phyloP scores from a whole-genome alignment of 495 filamentous ascomycete genomes.

The Penicillium samsonianum region DNA sequence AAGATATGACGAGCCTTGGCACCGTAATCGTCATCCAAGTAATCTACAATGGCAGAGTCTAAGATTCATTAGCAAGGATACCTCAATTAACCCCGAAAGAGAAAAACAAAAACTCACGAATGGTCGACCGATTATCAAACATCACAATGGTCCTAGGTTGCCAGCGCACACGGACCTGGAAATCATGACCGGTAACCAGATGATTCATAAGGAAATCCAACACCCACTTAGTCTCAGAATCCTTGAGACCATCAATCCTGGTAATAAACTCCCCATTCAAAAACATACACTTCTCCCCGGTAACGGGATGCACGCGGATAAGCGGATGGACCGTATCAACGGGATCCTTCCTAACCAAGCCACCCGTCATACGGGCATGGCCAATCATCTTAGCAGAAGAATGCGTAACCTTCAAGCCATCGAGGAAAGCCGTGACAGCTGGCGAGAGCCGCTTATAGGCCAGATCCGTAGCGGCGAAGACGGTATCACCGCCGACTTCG shows the following conservation, averaged over 20 bases:
- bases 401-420: conserved; percentile 71
- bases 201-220: conserved; percentile 90
- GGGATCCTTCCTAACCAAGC: conserved; percentile 68
- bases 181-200: conserved; percentile 77
- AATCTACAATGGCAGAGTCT: conserved; percentile 58
- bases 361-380: conserved; percentile 59
- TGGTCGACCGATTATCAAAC: conserved; percentile 69
- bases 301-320: conserved; percentile 72
- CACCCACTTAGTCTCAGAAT: conserved; percentile 57
- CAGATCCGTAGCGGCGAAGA: conserved; percentile 73
- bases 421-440: conserved; percentile 70
- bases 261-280: conserved; percentile 81
- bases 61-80: conserved; percentile 7
- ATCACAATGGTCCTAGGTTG: conserved; percentile 80
- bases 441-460: conserved; percentile 73
- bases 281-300: conserved; percentile 78
- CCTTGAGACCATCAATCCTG: conserved; percentile 70
- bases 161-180: conserved; percentile 88
- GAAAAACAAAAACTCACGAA: conserved; percentile 46
- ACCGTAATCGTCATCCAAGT: conserved; percentile 49
- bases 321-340: conserved; percentile 71
- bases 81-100: neutral
- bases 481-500: conserved; percentile 71
- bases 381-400: conserved; percentile 74
- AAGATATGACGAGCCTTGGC: conserved; percentile 54